Percentiles rank a stretch among this genome's conserved stretches.
Conservation (phyloP, 768 basidiomycete species). For the Lactarius quietus region DNA sequence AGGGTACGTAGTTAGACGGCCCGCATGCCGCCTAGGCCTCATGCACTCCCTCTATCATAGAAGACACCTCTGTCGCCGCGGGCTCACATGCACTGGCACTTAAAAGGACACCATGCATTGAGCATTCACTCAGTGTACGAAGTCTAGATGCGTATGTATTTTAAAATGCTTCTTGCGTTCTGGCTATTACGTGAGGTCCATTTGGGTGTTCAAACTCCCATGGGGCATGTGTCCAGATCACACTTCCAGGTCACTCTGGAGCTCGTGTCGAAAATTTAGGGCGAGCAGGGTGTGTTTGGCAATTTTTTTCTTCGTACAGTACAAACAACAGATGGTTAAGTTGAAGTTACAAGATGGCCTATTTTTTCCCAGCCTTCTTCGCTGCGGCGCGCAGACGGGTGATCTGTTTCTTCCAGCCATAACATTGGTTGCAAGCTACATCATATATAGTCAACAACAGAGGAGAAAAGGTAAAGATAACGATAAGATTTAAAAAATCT, state of each 20-base stretch:
- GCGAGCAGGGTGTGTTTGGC: neutral
- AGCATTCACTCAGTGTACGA: too few species aligned
- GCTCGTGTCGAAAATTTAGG: neutral
- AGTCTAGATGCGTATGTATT: too few species aligned
- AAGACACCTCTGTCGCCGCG: too few species aligned
- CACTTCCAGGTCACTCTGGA: neutral
- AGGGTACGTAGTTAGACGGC: too few species aligned
- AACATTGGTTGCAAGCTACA: constrained; percentile 63
- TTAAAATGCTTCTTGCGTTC: too few species aligned
- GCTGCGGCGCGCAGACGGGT: constrained; percentile 55
- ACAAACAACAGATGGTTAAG: neutral
- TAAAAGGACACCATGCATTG: too few species aligned
- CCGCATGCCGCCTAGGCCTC: too few species aligned
- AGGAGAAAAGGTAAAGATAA: neutral
- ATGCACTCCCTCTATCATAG: too few species aligned
- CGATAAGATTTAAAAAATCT: too few species aligned
- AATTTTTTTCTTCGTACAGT: neutral
- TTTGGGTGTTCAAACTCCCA: neutral
- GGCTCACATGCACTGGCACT: too few species aligned
- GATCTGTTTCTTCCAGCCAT: constrained; percentile 85
- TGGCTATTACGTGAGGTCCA: neutral
- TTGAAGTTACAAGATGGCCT: constrained; percentile 20
- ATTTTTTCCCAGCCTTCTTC: constrained; percentile 70
- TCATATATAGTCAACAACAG: neutral
- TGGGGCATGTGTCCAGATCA: neutral